Conservation (phyloP, 257 asterid genomes). For the Lithospermum erythrorhizon region DNA sequence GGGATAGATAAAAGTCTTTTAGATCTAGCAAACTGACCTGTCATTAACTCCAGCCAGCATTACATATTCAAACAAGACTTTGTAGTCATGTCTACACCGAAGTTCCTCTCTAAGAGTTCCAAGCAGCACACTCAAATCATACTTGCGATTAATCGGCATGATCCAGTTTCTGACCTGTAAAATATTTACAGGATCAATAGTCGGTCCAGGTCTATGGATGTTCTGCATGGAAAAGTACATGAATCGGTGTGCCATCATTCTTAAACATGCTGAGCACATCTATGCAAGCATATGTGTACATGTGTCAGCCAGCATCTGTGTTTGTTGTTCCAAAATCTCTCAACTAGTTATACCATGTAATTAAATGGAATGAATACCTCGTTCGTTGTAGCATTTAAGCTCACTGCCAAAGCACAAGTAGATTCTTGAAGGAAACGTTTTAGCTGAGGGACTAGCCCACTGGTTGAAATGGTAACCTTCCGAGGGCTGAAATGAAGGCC, state of each 20-base stretch:
- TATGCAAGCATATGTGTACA: neutral
- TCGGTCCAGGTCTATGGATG: neutral
- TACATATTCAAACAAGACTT: constrained; percentile 87
- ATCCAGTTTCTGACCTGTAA: constrained; percentile 93
- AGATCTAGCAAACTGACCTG: constrained; percentile 33
- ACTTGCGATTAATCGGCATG: constrained; percentile 97
- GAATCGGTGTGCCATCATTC: neutral
- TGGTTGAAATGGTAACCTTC: constrained; percentile 86
- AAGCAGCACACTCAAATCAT: constrained; percentile 72
- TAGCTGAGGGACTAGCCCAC: constrained; percentile 90
- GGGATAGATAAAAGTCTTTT: neutral
- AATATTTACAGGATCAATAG: neutral
- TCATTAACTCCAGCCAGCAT: constrained; percentile 98
- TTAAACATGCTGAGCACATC: neutral
- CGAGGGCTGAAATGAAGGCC: constrained; percentile 98
- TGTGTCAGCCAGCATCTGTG: neutral
- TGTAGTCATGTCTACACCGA: constrained; percentile 54
- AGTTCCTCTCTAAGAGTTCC: constrained; percentile 82
- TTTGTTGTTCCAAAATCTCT: neutral
- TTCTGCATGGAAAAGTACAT: neutral
- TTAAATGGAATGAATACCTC: constrained; percentile 50
- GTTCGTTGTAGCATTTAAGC: constrained; percentile 92
- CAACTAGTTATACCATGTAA: neutral
- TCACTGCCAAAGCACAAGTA: constrained; percentile 84
- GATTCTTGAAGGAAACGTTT: constrained; percentile 80